Base-by-base conservation (phyloP, 2,329 filamentous ascomycete genomes). In the Huntiella savannae region DNA sequence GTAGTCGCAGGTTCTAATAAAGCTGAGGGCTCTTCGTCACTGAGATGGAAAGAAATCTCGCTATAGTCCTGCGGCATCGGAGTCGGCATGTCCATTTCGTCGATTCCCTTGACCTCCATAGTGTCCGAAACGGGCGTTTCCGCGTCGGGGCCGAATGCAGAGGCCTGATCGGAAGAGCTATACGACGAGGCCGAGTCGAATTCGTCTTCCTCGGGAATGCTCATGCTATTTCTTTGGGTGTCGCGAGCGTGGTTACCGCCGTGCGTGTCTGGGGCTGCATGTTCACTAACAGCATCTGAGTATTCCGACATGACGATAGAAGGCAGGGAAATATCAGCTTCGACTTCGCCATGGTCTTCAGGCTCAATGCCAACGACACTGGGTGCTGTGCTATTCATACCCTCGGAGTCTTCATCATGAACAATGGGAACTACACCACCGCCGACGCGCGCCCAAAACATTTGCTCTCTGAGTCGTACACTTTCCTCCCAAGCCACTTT, bases 401-500 rank as follows among this genome's bases (percentile, higher is more conserved):
- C 37, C 11, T 34, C 40, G 4, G 40, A 17, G 8, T 40, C 36
- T 3, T 34, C 34, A n/a, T 34, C 41, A 32, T 47, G 44, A 16
- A 41, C 51, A 5, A 72, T 67, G 1, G 88, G 91, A 10, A 96
- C 65, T 2, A 98, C 85, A 11, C 91, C 91, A 22, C 87, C 91
- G 19, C 88, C 88, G 45, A 98, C 76, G 47, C 91, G 75, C 43
- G 83, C 77, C 91, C 91, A 98, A 59, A 98, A 98, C 82, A 98
- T 94, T 54, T 88, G 79, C 60, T 98, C 91, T 43, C 91, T 72
- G 41, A 96, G 63, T 28, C 81, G 75, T 8, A 95, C 82, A 48
- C 85, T 85, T 64, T 98, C 91, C 58, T 96, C 88, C 91, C 91
- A 98, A 0, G 86, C 85, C 22, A 77, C 75, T 57, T 82, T 84